Base-by-base conservation (phyloP, 2,329 filamentous ascomycete species). In the Cephalotrichum gorgonifer region DNA sequence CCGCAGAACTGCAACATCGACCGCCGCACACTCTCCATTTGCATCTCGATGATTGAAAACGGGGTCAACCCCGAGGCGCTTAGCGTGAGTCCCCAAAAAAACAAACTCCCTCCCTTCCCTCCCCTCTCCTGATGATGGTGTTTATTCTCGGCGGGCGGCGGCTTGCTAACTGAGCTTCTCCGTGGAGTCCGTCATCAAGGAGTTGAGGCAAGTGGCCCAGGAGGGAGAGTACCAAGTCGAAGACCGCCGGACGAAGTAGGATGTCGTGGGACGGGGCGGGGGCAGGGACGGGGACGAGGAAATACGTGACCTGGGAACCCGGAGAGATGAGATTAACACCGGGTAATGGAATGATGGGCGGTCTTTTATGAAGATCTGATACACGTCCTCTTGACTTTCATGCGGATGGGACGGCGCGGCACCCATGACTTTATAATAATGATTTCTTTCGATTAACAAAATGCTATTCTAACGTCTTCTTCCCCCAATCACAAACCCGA, bases 41-140 rank as follows among this genome's bases (percentile, higher is more conserved):
- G 93, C 67, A 91, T 97, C 52, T 95, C 89, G 48, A 78, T 98
- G 65, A 94, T 98, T 57, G 93, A 98, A 68, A 95, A 95, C 61
- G 93, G 93, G 14, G 88, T 97, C 27, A 95, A 95, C 62, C 93
- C 93, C 0, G 91, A 97, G 64, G 93, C 91, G 1, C 73, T 98
- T 28, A 90, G 91, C 23, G 93, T 97, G 76, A 61, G 88, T 27
- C 44, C 28, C n/a, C n/a, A n/a, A n/a, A n/a, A n/a, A n/a, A n/a
- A n/a, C n/a, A n/a, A n/a, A n/a, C n/a, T 15, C n/a, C n/a, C 22
- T 28, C 9, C 5, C 20, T 35, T 43, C 26, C 20, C 2, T 22
- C 22, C 25, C n/a, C n/a, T n/a, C n/a, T n/a, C n/a, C n/a, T n/a
- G n/a, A n/a, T n/a, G n/a, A n/a, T n/a, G n/a, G n/a, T n/a, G n/a